phyloP scores from a whole-genome alignment of 1,284 basidiomycete genomes.

The Trametes pubescens region DNA sequence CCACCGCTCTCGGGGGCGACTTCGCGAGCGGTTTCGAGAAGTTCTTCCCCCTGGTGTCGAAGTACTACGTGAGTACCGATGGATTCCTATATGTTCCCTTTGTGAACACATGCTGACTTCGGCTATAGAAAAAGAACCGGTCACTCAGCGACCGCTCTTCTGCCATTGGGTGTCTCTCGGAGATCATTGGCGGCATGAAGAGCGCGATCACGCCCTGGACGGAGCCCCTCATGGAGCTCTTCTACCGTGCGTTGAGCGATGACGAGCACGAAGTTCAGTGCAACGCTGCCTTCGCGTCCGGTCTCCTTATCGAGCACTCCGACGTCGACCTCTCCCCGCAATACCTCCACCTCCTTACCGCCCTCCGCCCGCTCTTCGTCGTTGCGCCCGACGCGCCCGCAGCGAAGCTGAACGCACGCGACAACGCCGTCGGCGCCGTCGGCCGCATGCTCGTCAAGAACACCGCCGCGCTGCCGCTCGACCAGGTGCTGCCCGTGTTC shows the following conservation, averaged over 20 bases:
- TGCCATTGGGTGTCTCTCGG: conserved; percentile 93
- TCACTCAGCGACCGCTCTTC: conserved; percentile 93
- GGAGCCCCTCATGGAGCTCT: conserved; percentile 83
- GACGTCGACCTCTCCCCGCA: conserved; percentile 86
- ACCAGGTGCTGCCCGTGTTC: conserved; percentile 89
- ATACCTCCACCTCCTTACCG: conserved; percentile 81
- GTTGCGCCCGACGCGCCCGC: conserved; percentile 67
- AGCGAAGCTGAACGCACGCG: conserved; percentile 84
- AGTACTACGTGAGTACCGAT: conserved; percentile 83
- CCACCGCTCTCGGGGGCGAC: conserved; percentile 85
- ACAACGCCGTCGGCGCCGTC: conserved; percentile 96
- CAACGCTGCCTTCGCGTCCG: conserved; percentile 95
- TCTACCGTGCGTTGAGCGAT: conserved; percentile 87
- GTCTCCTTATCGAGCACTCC: conserved; percentile 92
- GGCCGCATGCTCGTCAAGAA: conserved; percentile 90
- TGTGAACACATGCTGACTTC: not conserved
- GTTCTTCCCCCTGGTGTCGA: conserved; percentile 91
- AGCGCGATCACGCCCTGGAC: conserved; percentile 88
- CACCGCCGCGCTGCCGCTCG: conserved; percentile 84
- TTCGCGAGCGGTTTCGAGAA: conserved; percentile 87
- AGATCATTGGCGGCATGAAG: conserved; percentile 96
- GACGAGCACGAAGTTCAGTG: conserved; percentile 92
- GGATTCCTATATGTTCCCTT: not conserved
- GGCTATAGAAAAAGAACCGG: conserved; percentile 77
- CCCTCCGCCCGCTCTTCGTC: conserved; percentile 86